These are phyloP conservation scores for Wallacemonas sp. DNA, from an alignment of 208 protist species.

Conservation along the genomic window DNA sequence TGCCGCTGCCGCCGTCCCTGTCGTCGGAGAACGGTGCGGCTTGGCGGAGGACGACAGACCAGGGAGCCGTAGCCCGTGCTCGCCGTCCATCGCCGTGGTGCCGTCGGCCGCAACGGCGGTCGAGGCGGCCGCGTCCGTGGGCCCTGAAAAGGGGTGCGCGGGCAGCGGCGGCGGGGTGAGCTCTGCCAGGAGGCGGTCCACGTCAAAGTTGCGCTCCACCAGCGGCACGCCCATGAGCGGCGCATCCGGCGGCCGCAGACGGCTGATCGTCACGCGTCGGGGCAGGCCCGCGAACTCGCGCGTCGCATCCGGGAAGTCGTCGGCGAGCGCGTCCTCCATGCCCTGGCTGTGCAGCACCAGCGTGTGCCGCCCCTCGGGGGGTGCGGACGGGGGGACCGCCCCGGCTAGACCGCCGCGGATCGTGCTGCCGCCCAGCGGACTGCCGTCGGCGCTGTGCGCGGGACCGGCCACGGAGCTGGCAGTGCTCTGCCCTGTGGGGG, in stretches of 20 bases:
- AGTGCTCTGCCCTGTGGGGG: slow-evolving; percentile 8
- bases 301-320: background rate
- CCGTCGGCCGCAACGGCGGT: background rate
- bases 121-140: slow-evolving; percentile 5
- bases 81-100: background rate
- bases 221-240: slow-evolving; percentile 49
- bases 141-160: background rate
- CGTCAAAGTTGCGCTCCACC: slow-evolving; percentile 34
- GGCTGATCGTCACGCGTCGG: slow-evolving; percentile 31
- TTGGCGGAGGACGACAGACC: background rate
- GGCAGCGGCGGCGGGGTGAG: slow-evolving; percentile 10
- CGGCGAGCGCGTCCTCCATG: background rate
- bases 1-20: slow-evolving; percentile 1
- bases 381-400: background rate
- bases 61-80: background rate
- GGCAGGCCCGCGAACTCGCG: background rate
- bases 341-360: background rate
- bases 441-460: background rate
- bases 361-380: slow-evolving; percentile 4
- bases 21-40: background rate
- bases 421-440: no score
- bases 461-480: background rate
- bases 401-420: no score
- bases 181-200: slow-evolving; percentile 17
- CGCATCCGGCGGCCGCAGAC: slow-evolving; percentile 59